Base-by-base conservation (phyloP, 495 filamentous ascomycete species). In the Lasiosphaeria ovina region DNA sequence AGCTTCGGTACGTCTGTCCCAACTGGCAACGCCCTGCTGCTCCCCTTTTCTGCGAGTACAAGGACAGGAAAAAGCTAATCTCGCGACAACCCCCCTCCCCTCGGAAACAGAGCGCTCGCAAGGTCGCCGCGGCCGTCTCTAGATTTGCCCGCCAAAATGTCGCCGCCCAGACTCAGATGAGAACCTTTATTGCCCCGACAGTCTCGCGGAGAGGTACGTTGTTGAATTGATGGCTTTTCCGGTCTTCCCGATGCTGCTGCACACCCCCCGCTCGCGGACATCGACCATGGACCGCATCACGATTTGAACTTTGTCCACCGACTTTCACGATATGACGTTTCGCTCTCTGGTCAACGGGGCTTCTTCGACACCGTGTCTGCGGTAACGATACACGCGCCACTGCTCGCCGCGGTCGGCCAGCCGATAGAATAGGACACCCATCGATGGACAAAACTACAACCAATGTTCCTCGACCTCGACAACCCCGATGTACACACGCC, bases 181-280 rank as follows among this genome's bases (percentile, higher is more conserved):
- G 94, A 70, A 89, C 87, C 72, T 93, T 97, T 80, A 87, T 96
- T 70, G 80, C 81, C 51, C 85, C 89, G 45, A 92, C 89, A 36
- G 82, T 87, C 66, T 76, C 83, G 61, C 85, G 89, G 74, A 81
- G 87, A 86, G 89, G 90, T 92, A 83, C 68, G 78, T 75, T 17
- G 16, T 53, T 58, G 31, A 71, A 71, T 72, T 73, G 67, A 62
- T 66, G 75, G 63, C 74, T 73, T 64, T 44, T 6, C 17, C 33
- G 53, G 35, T 16, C 35, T 24, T 24, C 24, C 24, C 24, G 24
- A 24, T 24, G 24, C 24, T 24, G 24, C 24, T 24, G 24, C 24
- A 24, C 24, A 24, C 1, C 24, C 24, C 24, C 24, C 24, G 24
- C 24, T 24, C 24, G 24, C 24, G 24, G 24, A 24, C 24, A 24